Evolutionary conservation across 2,329 filamentous ascomycete species (phyloP).

Genomic region (Diaporthe vaccinii): DNA sequence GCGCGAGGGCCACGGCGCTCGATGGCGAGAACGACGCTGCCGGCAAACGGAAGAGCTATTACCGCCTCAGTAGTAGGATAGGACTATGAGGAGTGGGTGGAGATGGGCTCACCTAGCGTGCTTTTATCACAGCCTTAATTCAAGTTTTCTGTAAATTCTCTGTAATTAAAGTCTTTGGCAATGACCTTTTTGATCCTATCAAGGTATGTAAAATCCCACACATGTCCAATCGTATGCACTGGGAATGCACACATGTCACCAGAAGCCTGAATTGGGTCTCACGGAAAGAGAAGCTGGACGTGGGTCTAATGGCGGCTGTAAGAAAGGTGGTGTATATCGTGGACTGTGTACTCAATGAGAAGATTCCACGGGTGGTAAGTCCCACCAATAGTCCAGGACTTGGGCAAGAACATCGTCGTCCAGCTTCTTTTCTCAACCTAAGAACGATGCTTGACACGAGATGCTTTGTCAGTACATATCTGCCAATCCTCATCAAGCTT

Average conservation of each 20-base stretch:
- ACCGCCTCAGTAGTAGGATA: slow-evolving; percentile 31
- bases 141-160: neutral
- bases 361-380: neutral
- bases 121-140: neutral
- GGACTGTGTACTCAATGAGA: too few relatives aligned
- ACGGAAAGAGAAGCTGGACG: too few relatives aligned
- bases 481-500: neutral
- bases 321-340: too few relatives aligned
- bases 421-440: too few relatives aligned
- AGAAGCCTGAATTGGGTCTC: too few relatives aligned
- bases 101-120: neutral
- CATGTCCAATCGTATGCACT: too few relatives aligned
- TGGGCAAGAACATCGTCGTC: neutral
- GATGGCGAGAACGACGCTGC: neutral
- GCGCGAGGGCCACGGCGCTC: slow-evolving; percentile 3
- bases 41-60: slow-evolving; percentile 19
- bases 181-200: neutral
- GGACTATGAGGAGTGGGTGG: neutral
- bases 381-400: neutral
- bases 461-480: too few relatives aligned
- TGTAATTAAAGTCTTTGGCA: neutral
- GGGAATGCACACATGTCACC: too few relatives aligned
- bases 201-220: neutral
- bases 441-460: too few relatives aligned
- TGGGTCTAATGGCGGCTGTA: too few relatives aligned